These are phyloP conservation scores for Candida palmyrensis DNA, from an alignment of 805 yeast species.

Conservation along the genomic window DNA sequence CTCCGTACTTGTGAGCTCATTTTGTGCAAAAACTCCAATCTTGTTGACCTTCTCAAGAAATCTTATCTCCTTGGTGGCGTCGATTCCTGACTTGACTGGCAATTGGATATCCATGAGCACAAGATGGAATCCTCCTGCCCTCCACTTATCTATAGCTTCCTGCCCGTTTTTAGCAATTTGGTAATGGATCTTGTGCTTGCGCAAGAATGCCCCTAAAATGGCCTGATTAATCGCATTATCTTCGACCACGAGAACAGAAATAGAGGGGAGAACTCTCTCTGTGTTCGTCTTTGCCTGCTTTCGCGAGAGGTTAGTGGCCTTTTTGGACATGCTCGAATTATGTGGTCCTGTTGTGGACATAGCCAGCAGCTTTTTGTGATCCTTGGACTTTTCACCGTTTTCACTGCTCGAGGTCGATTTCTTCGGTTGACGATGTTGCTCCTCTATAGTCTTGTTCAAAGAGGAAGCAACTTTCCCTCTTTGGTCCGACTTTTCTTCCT, in stretches of 20 bases:
- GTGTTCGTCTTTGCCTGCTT: constrained; percentile 40
- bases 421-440: not conserved
- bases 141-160: constrained; percentile 94
- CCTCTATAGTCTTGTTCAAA: not conserved
- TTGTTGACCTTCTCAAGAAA: constrained; percentile 74
- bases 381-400: not conserved
- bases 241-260: constrained; percentile 89
- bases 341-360: not conserved
- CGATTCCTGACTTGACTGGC: constrained; percentile 94
- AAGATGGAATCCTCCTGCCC: constrained; percentile 88
- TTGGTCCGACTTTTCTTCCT: not conserved
- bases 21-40: constrained; percentile 61
- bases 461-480: not conserved
- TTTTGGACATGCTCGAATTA: not conserved
- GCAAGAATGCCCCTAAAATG: constrained; percentile 81
- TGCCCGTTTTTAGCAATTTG: constrained; percentile 89
- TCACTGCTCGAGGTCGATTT: not conserved
- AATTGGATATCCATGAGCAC: constrained; percentile 96
- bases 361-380: not conserved
- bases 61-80: constrained; percentile 89
- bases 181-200: constrained; percentile 78
- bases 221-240: constrained; percentile 93
- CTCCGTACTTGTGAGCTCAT: constrained; percentile 21
- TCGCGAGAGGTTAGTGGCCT: too few species aligned
- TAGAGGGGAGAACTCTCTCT: constrained; percentile 75